These are phyloP conservation scores for Monosporascus sp. DNA, from an alignment of 2,329 filamentous ascomycete species.

Conservation along the genomic window DNA sequence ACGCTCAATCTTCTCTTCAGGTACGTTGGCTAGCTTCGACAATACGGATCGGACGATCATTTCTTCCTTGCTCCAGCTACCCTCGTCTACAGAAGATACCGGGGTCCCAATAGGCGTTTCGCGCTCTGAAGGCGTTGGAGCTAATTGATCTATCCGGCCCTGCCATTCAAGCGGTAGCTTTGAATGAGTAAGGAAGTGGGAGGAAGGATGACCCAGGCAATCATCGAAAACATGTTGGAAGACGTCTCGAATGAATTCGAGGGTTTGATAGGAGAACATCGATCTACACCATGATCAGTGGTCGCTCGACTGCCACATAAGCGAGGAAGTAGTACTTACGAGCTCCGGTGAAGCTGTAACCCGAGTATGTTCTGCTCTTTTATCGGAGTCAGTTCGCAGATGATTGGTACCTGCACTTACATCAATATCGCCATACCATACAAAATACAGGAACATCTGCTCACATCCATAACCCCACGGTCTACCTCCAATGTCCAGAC, in stretches of 20 bases:
- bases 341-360: slow-evolving; percentile 59
- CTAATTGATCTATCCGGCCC: slow-evolving; percentile 15
- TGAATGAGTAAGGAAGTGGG: slow-evolving; percentile 13
- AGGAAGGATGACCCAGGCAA: slow-evolving; percentile 25
- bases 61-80: slow-evolving; percentile 36
- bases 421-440: slow-evolving; percentile 10
- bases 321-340: slow-evolving; percentile 25
- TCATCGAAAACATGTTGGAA: slow-evolving; percentile 21
- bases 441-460: slow-evolving; percentile 13
- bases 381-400: slow-evolving; percentile 67
- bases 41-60: slow-evolving; percentile 49
- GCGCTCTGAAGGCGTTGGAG: slow-evolving; percentile 9
- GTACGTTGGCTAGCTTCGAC: slow-evolving; percentile 50
- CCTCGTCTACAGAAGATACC: slow-evolving; percentile 9
- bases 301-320: neutral
- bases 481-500: slow-evolving; percentile 56
- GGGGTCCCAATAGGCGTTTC: neutral
- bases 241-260: slow-evolving; percentile 20
- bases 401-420: slow-evolving; percentile 54
- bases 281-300: slow-evolving; percentile 16
- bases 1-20: slow-evolving; percentile 45
- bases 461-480: slow-evolving; percentile 61
- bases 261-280: slow-evolving; percentile 15
- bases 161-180: slow-evolving; percentile 15
- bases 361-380: slow-evolving; percentile 44